These are phyloP conservation scores for Eimeria maxima DNA, from an alignment of 169 alveolate species.

Conservation along the genomic window DNA sequence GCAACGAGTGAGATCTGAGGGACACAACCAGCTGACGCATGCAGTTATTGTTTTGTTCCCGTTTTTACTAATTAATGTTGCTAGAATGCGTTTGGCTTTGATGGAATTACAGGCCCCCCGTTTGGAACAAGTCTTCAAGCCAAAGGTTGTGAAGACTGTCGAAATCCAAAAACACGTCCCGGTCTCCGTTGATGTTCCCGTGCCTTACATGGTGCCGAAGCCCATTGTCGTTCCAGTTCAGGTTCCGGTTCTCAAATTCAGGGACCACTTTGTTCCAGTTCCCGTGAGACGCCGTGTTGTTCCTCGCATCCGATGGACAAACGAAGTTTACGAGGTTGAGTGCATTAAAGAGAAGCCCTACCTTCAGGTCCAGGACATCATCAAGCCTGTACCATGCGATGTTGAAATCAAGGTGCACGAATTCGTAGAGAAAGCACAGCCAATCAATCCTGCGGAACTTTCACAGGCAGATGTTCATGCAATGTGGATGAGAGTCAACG, in stretches of 20 bases:
- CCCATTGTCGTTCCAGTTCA: constrained; percentile 93
- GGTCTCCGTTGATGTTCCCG: constrained; percentile 92
- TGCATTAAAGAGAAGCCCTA: constrained; percentile 92
- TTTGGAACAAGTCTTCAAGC: constrained; percentile 89
- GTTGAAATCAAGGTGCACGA: constrained; percentile 90
- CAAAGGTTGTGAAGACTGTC: constrained; percentile 88
- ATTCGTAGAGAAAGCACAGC: constrained; percentile 89
- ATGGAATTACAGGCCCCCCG: constrained; percentile 54
- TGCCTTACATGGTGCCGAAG: constrained; percentile 93
- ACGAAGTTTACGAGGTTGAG: constrained; percentile 92
- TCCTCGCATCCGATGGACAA: constrained; percentile 91
- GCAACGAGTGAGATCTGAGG: neutral
- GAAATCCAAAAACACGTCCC: constrained; percentile 91
- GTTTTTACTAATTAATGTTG: neutral
- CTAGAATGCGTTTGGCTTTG: neutral
- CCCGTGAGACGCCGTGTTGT: constrained; percentile 92
- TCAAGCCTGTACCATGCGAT: constrained; percentile 92
- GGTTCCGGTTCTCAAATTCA: constrained; percentile 92
- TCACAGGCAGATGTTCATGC: constrained; percentile 94
- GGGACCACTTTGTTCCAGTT: constrained; percentile 92
- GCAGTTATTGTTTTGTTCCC: neutral
- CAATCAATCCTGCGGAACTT: constrained; percentile 92
- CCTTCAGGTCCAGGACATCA: constrained; percentile 90
- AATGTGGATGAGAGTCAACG: constrained; percentile 94
- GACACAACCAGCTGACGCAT: neutral